Evolutionary conservation across 2,329 filamentous ascomycete species (phyloP).

Genomic region (Colletotrichum camelliae): DNA sequence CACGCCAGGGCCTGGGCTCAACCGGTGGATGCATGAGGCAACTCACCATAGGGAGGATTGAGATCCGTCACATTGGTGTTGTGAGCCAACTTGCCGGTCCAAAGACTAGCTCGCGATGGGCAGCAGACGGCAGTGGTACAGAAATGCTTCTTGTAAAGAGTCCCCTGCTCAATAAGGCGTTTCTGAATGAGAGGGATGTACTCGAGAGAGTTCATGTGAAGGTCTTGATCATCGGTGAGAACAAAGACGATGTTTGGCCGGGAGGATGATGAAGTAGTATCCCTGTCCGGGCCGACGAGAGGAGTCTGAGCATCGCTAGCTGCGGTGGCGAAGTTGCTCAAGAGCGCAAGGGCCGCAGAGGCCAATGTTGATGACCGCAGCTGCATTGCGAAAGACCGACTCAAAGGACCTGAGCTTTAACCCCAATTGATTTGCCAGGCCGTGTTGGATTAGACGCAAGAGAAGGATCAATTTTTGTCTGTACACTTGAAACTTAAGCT

Average conservation of each 20-base stretch:
- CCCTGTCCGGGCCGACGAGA: not conserved
- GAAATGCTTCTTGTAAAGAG: constrained; percentile 64
- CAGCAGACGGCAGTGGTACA: constrained; percentile 71
- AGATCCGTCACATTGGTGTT: constrained; percentile 68
- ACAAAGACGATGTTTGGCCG: constrained; percentile 67
- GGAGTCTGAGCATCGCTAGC: not conserved
- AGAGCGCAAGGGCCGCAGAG: not conserved
- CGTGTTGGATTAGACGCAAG: not conserved
- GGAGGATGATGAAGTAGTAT: not conserved
- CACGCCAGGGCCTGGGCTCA: not conserved
- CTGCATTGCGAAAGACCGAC: not conserved
- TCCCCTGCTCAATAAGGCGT: constrained; percentile 61
- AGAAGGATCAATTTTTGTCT: not conserved
- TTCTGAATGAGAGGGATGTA: constrained; percentile 63
- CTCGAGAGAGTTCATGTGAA: constrained; percentile 63
- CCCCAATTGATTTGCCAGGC: not conserved
- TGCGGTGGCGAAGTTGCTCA: not conserved
- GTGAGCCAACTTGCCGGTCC: constrained; percentile 67
- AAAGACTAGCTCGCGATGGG: constrained; percentile 65
- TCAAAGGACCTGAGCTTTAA: not conserved
- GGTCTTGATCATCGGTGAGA: constrained; percentile 70
- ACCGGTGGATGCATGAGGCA: not conserved
- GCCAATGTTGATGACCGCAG: not conserved
- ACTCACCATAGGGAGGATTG: constrained; percentile 60
- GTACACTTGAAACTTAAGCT: not conserved